A percentile compares a stretch with the other conserved stretches of the same genome.
phyloP scores from a whole-genome alignment of 192 early-diverging fungal species.

The Podila clonocystis region DNA sequence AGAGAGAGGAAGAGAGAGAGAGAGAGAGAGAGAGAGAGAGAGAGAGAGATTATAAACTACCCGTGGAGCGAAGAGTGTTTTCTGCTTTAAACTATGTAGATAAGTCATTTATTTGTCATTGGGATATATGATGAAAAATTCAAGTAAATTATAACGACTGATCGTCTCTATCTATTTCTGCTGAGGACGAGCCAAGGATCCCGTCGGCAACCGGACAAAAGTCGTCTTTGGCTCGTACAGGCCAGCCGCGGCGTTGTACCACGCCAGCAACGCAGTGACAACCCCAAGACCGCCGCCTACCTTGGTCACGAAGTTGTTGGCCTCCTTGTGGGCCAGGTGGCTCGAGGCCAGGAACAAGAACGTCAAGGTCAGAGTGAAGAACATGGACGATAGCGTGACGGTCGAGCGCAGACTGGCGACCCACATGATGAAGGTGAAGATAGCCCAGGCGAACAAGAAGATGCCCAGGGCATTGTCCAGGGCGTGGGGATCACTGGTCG shows the following conservation, averaged over 20 bases:
- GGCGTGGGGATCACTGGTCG: slow-evolving; percentile 19
- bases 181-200: slow-evolving; percentile 18
- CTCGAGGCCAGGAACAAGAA: slow-evolving; percentile 75
- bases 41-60: too few species aligned
- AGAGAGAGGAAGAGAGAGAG: too few species aligned
- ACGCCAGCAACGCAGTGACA: slow-evolving; percentile 78
- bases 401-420: slow-evolving; percentile 71
- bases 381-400: slow-evolving; percentile 69
- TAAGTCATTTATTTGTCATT: too few species aligned
- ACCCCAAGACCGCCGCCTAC: slow-evolving; percentile 78
- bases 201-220: slow-evolving; percentile 64
- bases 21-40: too few species aligned
- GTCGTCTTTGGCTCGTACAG: slow-evolving; percentile 64
- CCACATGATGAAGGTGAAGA: slow-evolving; percentile 77
- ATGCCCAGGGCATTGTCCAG: slow-evolving; percentile 63
- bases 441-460: slow-evolving; percentile 71
- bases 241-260: slow-evolving; percentile 76
- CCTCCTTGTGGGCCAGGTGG: slow-evolving; percentile 59
- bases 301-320: slow-evolving; percentile 56
- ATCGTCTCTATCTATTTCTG: background rate
- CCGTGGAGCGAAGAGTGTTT: too few species aligned
- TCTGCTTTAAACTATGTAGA: too few species aligned
- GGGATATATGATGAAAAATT: too few species aligned
- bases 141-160: too few species aligned
- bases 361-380: slow-evolving; percentile 73